Percentiles rank a stretch among this genome's conserved stretches.
These are phyloP conservation scores for Mycena metata DNA, from an alignment of 768 basidiomycete genomes.

Conservation along the genomic window DNA sequence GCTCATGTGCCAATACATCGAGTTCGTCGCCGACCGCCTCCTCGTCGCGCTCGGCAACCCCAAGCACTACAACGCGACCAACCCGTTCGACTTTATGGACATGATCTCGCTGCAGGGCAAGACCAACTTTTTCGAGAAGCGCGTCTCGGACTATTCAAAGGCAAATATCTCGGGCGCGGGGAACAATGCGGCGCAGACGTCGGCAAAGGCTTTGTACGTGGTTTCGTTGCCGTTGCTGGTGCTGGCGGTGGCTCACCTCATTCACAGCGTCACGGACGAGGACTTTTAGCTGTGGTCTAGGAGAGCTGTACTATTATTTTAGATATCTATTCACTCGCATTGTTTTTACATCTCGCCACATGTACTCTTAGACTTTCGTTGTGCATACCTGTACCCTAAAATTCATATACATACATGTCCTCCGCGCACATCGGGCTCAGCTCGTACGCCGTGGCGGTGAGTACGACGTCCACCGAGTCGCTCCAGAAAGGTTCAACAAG, in stretches of 20 bases:
- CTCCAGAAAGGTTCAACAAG: no score
- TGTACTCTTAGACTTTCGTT: no score
- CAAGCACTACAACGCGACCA: slow-evolving; percentile 68
- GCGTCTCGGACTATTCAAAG: slow-evolving; percentile 77
- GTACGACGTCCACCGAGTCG: no score
- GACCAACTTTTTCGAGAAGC: slow-evolving; percentile 87
- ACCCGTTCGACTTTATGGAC: slow-evolving; percentile 79
- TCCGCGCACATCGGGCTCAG: no score
- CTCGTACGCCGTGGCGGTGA: no score
- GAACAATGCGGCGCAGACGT: slow-evolving; percentile 41
- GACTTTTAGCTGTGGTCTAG: slow-evolving; percentile 54
- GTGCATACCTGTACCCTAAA: no score
- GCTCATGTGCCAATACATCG: slow-evolving; percentile 80
- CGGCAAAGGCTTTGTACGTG: slow-evolving; percentile 51
- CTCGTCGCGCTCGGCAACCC: slow-evolving; percentile 77
- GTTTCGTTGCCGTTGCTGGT: no score
- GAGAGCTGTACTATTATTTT: no score
- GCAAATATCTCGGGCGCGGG: slow-evolving; percentile 69
- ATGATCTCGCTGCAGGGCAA: slow-evolving; percentile 85
- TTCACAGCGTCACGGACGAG: slow-evolving; percentile 49
- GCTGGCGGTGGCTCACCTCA: slow-evolving; percentile 17
- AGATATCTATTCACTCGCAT: no score
- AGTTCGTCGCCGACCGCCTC: slow-evolving; percentile 80
- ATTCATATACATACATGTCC: no score
- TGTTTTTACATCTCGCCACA: no score